Conservation (phyloP, 768 basidiomycete species). For the Neoboletus subvelutipes region DNA sequence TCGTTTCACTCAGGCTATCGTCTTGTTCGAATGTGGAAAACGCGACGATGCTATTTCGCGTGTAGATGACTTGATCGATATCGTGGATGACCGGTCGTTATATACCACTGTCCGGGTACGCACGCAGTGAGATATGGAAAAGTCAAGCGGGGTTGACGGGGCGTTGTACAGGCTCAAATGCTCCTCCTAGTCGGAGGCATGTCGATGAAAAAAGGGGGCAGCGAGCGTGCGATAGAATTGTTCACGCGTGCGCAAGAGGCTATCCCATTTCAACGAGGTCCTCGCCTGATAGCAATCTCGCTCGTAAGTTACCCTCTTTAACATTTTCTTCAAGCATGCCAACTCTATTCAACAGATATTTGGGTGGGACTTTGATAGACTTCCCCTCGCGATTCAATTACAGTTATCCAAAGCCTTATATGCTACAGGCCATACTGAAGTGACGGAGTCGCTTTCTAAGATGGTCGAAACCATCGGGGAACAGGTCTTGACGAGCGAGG, state of each 20-base stretch:
- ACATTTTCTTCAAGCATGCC: neutral
- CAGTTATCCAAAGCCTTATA: neutral
- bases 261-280: neutral
- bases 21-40: neutral
- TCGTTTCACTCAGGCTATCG: neutral
- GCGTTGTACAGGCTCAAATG: neutral
- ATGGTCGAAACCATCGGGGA: neutral
- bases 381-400: neutral
- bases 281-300: neutral
- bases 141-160: neutral
- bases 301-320: neutral
- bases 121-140: neutral
- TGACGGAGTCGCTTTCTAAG: neutral
- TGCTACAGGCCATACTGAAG: neutral
- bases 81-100: neutral
- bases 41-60: neutral
- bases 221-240: neutral
- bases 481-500: neutral
- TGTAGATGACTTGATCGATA: neutral
- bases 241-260: neutral
- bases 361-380: conserved; percentile 5
- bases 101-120: neutral
- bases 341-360: conserved; percentile 1
- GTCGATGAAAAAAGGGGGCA: neutral
- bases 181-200: neutral